phyloP scores from a whole-genome alignment of 208 protist species.

The Entamoeba dispar region DNA sequence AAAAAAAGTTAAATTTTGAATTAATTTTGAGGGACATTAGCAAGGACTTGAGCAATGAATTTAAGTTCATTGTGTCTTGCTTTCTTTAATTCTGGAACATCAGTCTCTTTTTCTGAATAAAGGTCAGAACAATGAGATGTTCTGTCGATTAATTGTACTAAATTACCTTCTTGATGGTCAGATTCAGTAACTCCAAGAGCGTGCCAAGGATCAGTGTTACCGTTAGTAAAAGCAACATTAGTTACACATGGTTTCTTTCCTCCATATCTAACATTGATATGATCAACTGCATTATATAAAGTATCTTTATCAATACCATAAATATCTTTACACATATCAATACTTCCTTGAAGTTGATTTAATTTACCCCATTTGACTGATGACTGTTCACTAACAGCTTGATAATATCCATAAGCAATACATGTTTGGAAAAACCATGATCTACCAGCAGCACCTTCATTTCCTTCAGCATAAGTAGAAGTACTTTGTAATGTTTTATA shows the following conservation, averaged over 20 bases:
- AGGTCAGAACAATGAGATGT: neutral
- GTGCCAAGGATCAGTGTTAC: neutral
- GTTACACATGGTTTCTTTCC: neutral
- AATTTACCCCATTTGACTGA: neutral
- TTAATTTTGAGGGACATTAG: neutral
- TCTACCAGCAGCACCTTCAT: neutral
- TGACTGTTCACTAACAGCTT: neutral
- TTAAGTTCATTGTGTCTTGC: neutral
- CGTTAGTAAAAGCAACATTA: conserved; percentile 7
- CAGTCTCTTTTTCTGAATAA: neutral
- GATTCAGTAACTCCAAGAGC: neutral
- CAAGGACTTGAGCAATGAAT: neutral
- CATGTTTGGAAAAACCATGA: conserved; percentile 1
- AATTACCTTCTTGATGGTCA: neutral
- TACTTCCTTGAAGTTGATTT: neutral
- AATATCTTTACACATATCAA: neutral
- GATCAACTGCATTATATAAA: neutral
- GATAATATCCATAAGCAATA: neutral
- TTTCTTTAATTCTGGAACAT: neutral
- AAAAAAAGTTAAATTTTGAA: neutral
- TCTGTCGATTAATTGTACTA: neutral
- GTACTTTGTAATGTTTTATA: neutral
- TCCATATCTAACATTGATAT: neutral
- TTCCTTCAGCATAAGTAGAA: neutral
- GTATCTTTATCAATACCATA: neutral